These are phyloP conservation scores for Borealophlyctis nickersoniae DNA, from an alignment of 192 early-diverging fungal species.

Conservation along the genomic window DNA sequence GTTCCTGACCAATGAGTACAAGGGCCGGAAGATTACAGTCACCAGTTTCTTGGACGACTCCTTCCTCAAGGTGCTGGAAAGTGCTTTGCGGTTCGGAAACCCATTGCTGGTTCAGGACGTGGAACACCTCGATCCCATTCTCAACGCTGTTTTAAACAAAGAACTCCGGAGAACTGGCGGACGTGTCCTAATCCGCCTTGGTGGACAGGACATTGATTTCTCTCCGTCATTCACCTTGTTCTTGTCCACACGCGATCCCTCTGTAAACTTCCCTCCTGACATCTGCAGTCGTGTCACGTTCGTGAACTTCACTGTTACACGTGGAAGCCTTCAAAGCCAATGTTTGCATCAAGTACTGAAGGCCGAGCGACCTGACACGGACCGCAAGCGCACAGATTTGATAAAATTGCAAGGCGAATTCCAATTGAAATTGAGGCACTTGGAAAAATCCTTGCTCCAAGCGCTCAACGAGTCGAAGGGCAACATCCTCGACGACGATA, in stretches of 20 bases:
- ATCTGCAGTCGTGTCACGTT: slow-evolving; percentile 96
- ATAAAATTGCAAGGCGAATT: slow-evolving; percentile 96
- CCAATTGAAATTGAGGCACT: slow-evolving; percentile 83
- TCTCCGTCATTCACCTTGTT: slow-evolving; percentile 95
- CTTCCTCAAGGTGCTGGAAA: slow-evolving; percentile 96
- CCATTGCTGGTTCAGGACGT: slow-evolving; percentile 96
- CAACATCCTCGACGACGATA: slow-evolving; percentile 97
- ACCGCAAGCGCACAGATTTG: slow-evolving; percentile 85
- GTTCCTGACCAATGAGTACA: slow-evolving; percentile 84
- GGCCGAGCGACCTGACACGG: slow-evolving; percentile 93
- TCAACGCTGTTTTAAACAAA: slow-evolving; percentile 97
- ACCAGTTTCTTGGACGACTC: slow-evolving; percentile 98
- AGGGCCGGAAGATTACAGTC: slow-evolving; percentile 81
- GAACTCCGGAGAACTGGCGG: slow-evolving; percentile 95
- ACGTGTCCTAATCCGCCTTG: slow-evolving; percentile 92
- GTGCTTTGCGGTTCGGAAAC: slow-evolving; percentile 97
- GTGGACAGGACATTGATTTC: slow-evolving; percentile 97
- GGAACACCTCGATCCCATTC: slow-evolving; percentile 94
- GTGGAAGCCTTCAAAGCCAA: slow-evolving; percentile 93
- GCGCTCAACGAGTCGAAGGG: slow-evolving; percentile 93
- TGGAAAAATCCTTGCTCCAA: slow-evolving; percentile 91
- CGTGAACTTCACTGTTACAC: slow-evolving; percentile 98
- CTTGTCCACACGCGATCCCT: slow-evolving; percentile 91
- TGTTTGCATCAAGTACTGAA: slow-evolving; percentile 95
- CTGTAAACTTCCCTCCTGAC: slow-evolving; percentile 92